These are phyloP conservation scores for Daphne laureola DNA, from an alignment of 441 rosid genomes.

Conservation along the genomic window DNA sequence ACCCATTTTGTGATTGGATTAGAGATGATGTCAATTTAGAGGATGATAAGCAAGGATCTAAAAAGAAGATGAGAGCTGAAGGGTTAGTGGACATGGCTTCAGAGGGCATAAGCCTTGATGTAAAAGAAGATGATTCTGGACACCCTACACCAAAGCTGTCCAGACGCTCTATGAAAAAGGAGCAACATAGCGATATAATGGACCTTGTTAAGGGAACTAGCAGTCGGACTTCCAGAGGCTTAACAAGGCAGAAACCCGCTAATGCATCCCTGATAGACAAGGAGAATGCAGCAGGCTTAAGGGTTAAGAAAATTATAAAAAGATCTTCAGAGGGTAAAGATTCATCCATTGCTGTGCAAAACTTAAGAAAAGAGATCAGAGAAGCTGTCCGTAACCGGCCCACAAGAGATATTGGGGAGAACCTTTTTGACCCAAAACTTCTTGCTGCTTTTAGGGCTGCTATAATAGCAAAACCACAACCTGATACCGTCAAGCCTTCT, in stretches of 20 bases:
- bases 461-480: slow-evolving; percentile 61
- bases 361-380: slow-evolving; percentile 84
- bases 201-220: slow-evolving; percentile 57
- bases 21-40: slow-evolving; percentile 32
- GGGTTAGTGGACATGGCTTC: slow-evolving; percentile 31
- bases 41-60: slow-evolving; percentile 24
- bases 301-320: slow-evolving; percentile 92
- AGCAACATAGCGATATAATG: slow-evolving; percentile 52
- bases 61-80: slow-evolving; percentile 41
- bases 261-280: slow-evolving; percentile 41
- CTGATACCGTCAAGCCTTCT: slow-evolving; percentile 47
- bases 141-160: slow-evolving; percentile 13
- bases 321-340: slow-evolving; percentile 60
- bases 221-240: slow-evolving; percentile 31
- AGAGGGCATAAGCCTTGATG: slow-evolving; percentile 25
- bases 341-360: slow-evolving; percentile 64
- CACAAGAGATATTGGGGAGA: slow-evolving; percentile 51
- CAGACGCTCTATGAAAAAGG: slow-evolving; percentile 21
- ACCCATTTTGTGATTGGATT: slow-evolving; percentile 1
- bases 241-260: slow-evolving; percentile 20
- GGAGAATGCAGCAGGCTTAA: slow-evolving; percentile 59
- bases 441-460: slow-evolving; percentile 92
- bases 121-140: slow-evolving; percentile 26
- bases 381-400: slow-evolving; percentile 77
- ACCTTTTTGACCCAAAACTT: slow-evolving; percentile 83